Conservation (phyloP, 169 alveolate species). For the Plasmodium chabaudi region DNA sequence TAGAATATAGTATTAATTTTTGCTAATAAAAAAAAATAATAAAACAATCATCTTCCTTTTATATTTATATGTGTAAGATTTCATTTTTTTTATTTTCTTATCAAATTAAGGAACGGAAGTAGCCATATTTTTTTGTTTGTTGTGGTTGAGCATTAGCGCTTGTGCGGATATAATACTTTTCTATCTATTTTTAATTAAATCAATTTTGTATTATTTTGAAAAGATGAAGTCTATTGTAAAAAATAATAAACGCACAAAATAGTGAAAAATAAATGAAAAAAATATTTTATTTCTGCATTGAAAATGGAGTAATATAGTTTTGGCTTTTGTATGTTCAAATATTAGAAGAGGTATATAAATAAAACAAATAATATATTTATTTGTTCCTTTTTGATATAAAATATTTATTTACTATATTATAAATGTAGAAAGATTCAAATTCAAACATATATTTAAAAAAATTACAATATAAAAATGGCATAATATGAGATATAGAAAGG, state of each 20-base stretch:
- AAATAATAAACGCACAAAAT: background rate
- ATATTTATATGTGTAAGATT: background rate
- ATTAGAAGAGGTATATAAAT: no score
- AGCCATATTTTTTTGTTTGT: slow-evolving; percentile 17
- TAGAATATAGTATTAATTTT: slow-evolving; percentile 2
- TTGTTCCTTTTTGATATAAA: no score
- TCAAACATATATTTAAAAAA: no score
- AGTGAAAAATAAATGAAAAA: background rate
- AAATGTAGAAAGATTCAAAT: no score
- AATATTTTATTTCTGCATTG: no score
- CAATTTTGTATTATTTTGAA: background rate
- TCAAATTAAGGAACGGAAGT: background rate
- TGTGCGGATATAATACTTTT: background rate
- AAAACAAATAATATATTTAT: no score
- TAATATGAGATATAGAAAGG: no score
- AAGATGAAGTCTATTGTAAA: background rate
- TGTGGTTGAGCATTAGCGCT: background rate
- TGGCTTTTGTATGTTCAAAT: no score
- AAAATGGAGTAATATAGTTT: no score
- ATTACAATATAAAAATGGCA: no score
- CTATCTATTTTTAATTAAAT: background rate
- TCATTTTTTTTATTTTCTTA: slow-evolving; percentile 13
- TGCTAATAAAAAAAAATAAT: background rate
- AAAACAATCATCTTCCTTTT: slow-evolving; percentile 13
- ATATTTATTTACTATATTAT: no score